A percentile compares a stretch with the other conserved stretches of the same genome.
These are phyloP conservation scores for Paracoccidioides brasiliensis DNA, from an alignment of 2,329 filamentous ascomycete genomes.

Conservation along the genomic window DNA sequence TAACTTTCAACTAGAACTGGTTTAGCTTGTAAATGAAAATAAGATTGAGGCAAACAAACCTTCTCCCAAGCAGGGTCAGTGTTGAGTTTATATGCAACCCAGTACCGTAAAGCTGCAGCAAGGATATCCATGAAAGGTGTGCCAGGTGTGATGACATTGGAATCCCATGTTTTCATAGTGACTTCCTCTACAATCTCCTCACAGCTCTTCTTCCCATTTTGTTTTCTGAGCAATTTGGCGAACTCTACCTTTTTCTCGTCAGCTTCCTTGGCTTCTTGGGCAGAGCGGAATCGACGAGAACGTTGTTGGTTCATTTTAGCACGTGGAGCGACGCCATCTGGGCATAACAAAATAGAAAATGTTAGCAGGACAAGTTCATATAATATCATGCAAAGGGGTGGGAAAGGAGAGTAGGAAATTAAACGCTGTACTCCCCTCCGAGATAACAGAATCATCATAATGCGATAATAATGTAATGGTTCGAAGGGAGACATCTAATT, in stretches of 20 bases:
- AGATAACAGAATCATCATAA: conserved; percentile 16
- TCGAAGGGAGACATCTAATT: conserved; percentile 13
- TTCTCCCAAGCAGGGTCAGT: conserved; percentile 93
- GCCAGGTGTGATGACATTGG: conserved; percentile 78
- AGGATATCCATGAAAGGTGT: conserved; percentile 98
- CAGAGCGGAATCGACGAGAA: conserved; percentile 84
- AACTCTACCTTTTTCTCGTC: conserved; percentile 83
- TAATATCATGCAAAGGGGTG: background rate
- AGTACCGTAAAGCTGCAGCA: conserved; percentile 79
- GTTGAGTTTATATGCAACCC: conserved; percentile 95
- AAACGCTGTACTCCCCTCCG: conserved; percentile 19
- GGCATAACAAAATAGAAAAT: conserved; percentile 16
- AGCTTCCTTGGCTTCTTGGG: conserved; percentile 88
- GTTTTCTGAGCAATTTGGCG: conserved; percentile 66
- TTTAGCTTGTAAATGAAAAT: conserved; percentile 15
- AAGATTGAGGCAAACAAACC: conserved; percentile 18
- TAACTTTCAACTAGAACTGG: conserved; percentile 59
- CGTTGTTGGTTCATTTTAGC: conserved; percentile 99
- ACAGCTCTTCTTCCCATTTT: conserved; percentile 53
- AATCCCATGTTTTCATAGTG: conserved; percentile 84
- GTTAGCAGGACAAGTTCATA: conserved; percentile 1
- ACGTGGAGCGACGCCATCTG: conserved; percentile 89
- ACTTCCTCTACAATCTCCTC: conserved; percentile 48
- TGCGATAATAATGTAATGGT: conserved; percentile 20
- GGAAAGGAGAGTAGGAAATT: conserved; percentile 2